Base-by-base conservation (phyloP, 805 yeast genomes). In the Yarrowia alimentaria region DNA sequence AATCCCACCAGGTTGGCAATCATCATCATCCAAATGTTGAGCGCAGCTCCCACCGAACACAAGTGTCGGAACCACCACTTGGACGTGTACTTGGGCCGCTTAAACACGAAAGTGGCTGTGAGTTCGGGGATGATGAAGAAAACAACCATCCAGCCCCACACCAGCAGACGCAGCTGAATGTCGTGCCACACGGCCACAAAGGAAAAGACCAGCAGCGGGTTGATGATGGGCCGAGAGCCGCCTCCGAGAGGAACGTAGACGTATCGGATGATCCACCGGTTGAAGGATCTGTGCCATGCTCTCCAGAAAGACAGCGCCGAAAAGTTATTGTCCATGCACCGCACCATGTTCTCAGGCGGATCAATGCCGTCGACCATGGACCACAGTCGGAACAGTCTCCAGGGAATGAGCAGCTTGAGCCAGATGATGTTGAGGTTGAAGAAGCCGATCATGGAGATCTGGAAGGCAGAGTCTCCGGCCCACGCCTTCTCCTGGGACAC, bases 121-220 rank as follows among this genome's bases (percentile, higher is more conserved):
- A 88, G 76, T 64, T 93, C 99, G 0, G 99, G 99, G 4, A 90
- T 59, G 34, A 93, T 75, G 63, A 91, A 91, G 16, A 91, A 57
- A 5, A 93, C 97, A 49, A 91, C 75, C 20, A 87, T 68, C 96
- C 97, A 90, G 9, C 99, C 98, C 99, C 99, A 93, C 51, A 91
- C 69, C 42, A 93, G 69, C 47, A 93, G 69, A 56, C 80, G 81
- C 61, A 93, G 74, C 67, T 93, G 90, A 57, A 93, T 90, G 63
- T 93, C 99, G 68, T 93, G 99, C 99, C 99, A 93, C 22, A 93
- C 71, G 2, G 99, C 98, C 17, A 93, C 99, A 68, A 93, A 93
- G 12, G 95, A 79, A 64, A 93, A 93, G 12, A 91, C 97, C 9
- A 90, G 78, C 26, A 91, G 68, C 9, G 90, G 80, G 55, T 91